A percentile compares a stretch with the other conserved stretches of the same genome.
Conservation (phyloP, 2,329 filamentous ascomycete genomes). For the Aspergillus caelatus region DNA sequence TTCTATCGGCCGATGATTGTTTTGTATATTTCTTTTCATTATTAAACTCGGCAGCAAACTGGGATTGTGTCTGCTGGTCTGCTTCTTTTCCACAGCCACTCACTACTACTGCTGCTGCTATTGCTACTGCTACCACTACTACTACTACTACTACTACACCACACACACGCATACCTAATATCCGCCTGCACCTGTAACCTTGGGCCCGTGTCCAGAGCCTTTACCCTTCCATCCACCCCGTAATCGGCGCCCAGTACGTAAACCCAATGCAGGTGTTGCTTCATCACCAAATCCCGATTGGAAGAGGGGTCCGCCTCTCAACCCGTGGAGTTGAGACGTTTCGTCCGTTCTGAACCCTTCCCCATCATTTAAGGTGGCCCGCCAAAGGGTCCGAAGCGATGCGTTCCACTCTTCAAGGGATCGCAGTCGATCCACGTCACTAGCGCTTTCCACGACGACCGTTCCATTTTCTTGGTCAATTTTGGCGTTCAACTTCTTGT, state of each 20-base stretch:
- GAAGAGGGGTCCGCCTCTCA: constrained; percentile 30
- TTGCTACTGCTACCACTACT: background rate
- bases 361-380: constrained; percentile 73
- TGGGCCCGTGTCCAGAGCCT: constrained; percentile 16
- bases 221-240: constrained; percentile 32
- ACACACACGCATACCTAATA: constrained; percentile 3
- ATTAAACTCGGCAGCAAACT: constrained; percentile 5
- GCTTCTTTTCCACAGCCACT: constrained; percentile 1
- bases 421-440: constrained; percentile 69
- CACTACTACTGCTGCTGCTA: background rate
- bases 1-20: no score
- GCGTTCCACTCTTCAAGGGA: constrained; percentile 73
- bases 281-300: constrained; percentile 38
- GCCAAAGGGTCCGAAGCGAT: constrained; percentile 70
- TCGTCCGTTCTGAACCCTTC: constrained; percentile 64
- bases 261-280: constrained; percentile 18
- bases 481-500: constrained; percentile 81
- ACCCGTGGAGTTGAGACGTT: constrained; percentile 28
- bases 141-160: background rate
- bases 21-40: background rate
- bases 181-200: constrained; percentile 12
- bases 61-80: constrained; percentile 2
- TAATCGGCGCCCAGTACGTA: constrained; percentile 28
- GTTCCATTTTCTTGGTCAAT: constrained; percentile 88
- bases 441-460: constrained; percentile 75